A percentile compares a stretch with the other conserved stretches of the same genome.
Conservation (phyloP, 2,329 filamentous ascomycete genomes). For the Colletotrichum abscissum region DNA sequence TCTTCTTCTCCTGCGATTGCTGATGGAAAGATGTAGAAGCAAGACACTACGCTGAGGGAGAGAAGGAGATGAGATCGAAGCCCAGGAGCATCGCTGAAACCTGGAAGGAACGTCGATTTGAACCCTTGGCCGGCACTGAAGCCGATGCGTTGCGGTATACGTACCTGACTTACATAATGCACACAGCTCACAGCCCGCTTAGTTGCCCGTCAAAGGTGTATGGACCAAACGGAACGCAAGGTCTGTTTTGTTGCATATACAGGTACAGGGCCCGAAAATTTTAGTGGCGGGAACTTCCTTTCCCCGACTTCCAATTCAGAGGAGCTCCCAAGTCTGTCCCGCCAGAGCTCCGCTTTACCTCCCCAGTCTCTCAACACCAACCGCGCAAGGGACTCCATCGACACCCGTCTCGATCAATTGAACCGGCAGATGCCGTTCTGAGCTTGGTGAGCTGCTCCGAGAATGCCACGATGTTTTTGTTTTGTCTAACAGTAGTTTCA, state of each 20-base stretch:
- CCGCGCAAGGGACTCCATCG: slow-evolving; percentile 19
- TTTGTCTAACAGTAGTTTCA: slow-evolving; percentile 17
- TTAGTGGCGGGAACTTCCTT: slow-evolving; percentile 36
- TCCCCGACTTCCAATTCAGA: slow-evolving; percentile 27
- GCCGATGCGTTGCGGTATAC: no score
- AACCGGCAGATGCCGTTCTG: slow-evolving; percentile 9
- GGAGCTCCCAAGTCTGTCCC: slow-evolving; percentile 18
- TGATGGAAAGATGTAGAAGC: not conserved
- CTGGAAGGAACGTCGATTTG: not conserved
- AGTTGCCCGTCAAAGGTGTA: not conserved
- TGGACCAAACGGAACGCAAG: not conserved
- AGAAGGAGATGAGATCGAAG: not conserved
- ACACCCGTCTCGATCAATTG: slow-evolving; percentile 17
- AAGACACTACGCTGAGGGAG: not conserved
- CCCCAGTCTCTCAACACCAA: slow-evolving; percentile 14
- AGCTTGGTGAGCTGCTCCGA: slow-evolving; percentile 16
- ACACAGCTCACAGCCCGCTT: not conserved
- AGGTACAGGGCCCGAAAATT: slow-evolving; percentile 18
- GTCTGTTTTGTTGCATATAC: not conserved
- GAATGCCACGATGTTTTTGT: slow-evolving; percentile 17
- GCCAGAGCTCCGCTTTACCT: slow-evolving; percentile 27
- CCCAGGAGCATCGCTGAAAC: no score
- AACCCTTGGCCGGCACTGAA: not conserved
- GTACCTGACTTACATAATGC: no score
- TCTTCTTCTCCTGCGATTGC: not conserved